Evolutionary conservation across 805 yeast species (phyloP).

Genomic region (Starmerella roubikii): DNA sequence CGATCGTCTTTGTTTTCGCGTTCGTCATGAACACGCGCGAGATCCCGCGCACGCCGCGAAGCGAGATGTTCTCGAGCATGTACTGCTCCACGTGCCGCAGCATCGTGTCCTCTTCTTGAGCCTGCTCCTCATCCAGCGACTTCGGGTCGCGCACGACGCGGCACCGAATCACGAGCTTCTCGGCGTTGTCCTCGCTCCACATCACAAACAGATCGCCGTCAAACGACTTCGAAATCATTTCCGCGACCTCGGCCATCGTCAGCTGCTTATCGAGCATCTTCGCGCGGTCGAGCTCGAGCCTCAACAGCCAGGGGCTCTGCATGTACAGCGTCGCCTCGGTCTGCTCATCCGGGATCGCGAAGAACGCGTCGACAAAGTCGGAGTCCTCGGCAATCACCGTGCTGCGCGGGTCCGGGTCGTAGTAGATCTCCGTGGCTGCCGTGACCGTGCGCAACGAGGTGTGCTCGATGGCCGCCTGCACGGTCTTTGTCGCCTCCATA

Average conservation of each 20-base stretch:
- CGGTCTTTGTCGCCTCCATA: conserved; percentile 85
- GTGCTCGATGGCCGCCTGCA: conserved; percentile 94
- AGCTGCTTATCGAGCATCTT: conserved; percentile 96
- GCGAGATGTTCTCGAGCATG: conserved; percentile 86
- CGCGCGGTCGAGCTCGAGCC: conserved; percentile 95
- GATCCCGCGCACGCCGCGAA: conserved; percentile 92
- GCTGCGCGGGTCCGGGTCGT: conserved; percentile 94
- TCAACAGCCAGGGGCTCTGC: conserved; percentile 95
- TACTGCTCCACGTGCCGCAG: conserved; percentile 88
- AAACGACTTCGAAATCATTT: conserved; percentile 80
- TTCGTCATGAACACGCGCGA: conserved; percentile 60
- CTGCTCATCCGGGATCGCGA: conserved; percentile 94
- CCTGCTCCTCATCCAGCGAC: conserved; percentile 81
- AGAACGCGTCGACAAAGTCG: conserved; percentile 94
- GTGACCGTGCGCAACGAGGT: conserved; percentile 90
- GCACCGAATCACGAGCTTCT: conserved; percentile 90
- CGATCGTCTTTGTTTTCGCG: conserved; percentile 28
- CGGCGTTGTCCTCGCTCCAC: conserved; percentile 99
- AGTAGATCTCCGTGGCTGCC: conserved; percentile 91
- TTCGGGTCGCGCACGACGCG: conserved; percentile 96
- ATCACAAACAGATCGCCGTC: conserved; percentile 92
- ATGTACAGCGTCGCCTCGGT: conserved; percentile 86
- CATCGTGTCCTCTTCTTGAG: conserved; percentile 93
- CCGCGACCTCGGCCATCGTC: conserved; percentile 97
- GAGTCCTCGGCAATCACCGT: conserved; percentile 95